phyloP scores from a whole-genome alignment of 495 filamentous ascomycete species.

The Bacidia rubella region DNA sequence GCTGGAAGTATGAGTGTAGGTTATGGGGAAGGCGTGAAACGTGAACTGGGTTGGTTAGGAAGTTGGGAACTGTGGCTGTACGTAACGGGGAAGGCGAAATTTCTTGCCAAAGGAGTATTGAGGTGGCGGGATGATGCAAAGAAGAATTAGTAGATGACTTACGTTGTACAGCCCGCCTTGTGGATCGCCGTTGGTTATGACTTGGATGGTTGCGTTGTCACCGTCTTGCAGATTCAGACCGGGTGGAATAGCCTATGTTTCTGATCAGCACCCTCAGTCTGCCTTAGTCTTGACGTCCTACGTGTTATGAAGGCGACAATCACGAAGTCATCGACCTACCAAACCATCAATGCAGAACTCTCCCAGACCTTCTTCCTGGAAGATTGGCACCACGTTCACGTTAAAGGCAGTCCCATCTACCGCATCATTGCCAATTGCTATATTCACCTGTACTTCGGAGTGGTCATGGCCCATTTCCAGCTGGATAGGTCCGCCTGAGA shows the following conservation, averaged over 20 bases:
- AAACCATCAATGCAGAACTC: conserved; percentile 43
- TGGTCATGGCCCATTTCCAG: conserved; percentile 43
- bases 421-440: conserved; percentile 41
- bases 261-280: neutral
- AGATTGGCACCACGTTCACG: conserved; percentile 35
- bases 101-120: too few relatives aligned
- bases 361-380: conserved; percentile 38
- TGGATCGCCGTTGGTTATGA: conserved; percentile 40
- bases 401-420: conserved; percentile 33
- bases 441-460: conserved; percentile 40
- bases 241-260: conserved; percentile 1
- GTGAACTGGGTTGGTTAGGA: too few relatives aligned
- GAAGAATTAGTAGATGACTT: too few relatives aligned
- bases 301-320: neutral
- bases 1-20: too few relatives aligned
- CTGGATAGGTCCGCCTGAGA: conserved; percentile 35
- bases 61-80: too few relatives aligned
- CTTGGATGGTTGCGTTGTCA: conserved; percentile 50
- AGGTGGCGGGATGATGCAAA: too few relatives aligned
- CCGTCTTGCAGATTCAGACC: conserved; percentile 32
- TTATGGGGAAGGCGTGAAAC: too few relatives aligned
- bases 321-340: conserved; percentile 16
- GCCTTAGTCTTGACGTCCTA: too few relatives aligned
- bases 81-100: too few relatives aligned
- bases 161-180: conserved; percentile 43